A percentile compares a stretch with the other conserved stretches of the same genome.
Conservation (phyloP, 306 rosid genomes). For the Sesbania bispinosa region DNA sequence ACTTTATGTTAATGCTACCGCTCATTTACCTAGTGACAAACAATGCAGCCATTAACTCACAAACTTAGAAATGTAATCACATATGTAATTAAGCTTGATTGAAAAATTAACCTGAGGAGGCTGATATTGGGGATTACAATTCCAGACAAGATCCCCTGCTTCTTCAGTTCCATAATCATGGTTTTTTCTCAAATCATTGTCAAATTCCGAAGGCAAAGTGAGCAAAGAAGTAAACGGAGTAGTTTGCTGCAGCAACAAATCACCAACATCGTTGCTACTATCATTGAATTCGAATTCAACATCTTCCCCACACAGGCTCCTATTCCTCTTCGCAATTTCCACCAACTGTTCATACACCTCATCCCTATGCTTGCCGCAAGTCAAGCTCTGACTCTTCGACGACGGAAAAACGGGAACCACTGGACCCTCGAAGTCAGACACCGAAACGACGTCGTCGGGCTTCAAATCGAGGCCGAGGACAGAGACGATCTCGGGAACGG, state of each 20-base stretch:
- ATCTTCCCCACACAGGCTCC: not conserved
- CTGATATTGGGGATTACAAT: constrained; percentile 19
- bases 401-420: not conserved
- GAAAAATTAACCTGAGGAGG: constrained; percentile 39
- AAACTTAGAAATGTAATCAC: too few relatives aligned
- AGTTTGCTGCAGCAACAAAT: constrained; percentile 30
- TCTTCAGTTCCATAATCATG: constrained; percentile 19
- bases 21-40: not conserved
- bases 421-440: not conserved
- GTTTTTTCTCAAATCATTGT: not conserved
- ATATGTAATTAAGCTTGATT: not conserved
- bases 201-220: constrained; percentile 6
- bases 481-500: constrained; percentile 33
- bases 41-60: not conserved
- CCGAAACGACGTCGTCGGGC: not conserved
- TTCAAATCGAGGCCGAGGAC: constrained; percentile 8
- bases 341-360: constrained; percentile 36
- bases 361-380: not conserved
- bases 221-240: constrained; percentile 39
- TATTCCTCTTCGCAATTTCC: constrained; percentile 27
- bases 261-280: not conserved
- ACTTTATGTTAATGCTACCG: not conserved
- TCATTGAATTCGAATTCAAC: not conserved
- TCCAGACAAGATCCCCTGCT: constrained; percentile 31
- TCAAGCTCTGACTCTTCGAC: not conserved